A percentile compares a stretch with the other conserved stretches of the same genome.
These are phyloP conservation scores for Blastosporella zonata DNA, from an alignment of 1,284 basidiomycete genomes.

Conservation along the genomic window DNA sequence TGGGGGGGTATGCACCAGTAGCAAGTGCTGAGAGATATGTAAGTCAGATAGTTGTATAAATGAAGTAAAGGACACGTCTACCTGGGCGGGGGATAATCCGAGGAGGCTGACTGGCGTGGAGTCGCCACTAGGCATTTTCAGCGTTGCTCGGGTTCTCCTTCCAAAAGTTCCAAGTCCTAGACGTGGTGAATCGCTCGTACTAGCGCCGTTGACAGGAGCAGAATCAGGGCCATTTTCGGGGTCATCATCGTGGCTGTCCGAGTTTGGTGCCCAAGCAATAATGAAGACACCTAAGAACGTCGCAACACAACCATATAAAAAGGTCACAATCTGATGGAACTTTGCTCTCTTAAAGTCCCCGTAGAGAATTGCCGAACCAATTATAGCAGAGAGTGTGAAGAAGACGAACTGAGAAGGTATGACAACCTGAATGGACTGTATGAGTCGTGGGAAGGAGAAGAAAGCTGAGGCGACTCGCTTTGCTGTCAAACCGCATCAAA, in stretches of 20 bases:
- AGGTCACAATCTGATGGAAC: slow-evolving; percentile 84
- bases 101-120: slow-evolving; percentile 55
- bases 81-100: slow-evolving; percentile 72
- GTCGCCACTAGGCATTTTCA: slow-evolving; percentile 42
- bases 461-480: slow-evolving; percentile 39
- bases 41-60: slow-evolving; percentile 2
- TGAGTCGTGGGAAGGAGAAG: slow-evolving; percentile 1
- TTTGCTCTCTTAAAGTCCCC: slow-evolving; percentile 84
- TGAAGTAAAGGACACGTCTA: slow-evolving; percentile 25
- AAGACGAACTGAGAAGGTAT: slow-evolving; percentile 95
- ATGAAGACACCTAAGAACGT: slow-evolving; percentile 88
- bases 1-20: slow-evolving; percentile 64
- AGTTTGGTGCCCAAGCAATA: slow-evolving; percentile 57
- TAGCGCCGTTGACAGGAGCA: slow-evolving; percentile 17
- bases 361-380: slow-evolving; percentile 91
- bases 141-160: slow-evolving; percentile 38
- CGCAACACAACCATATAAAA: slow-evolving; percentile 78
- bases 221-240: slow-evolving; percentile 27
- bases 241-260: slow-evolving; percentile 24
- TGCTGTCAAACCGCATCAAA: slow-evolving; percentile 85
- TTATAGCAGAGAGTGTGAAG: slow-evolving; percentile 83
- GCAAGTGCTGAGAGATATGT: slow-evolving; percentile 44
- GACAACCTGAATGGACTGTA: slow-evolving; percentile 56
- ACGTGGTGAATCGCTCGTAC: slow-evolving; percentile 27
- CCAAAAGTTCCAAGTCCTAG: slow-evolving; percentile 29